phyloP scores from a whole-genome alignment of 1,139 yeast species.

The Pichia sp. region DNA sequence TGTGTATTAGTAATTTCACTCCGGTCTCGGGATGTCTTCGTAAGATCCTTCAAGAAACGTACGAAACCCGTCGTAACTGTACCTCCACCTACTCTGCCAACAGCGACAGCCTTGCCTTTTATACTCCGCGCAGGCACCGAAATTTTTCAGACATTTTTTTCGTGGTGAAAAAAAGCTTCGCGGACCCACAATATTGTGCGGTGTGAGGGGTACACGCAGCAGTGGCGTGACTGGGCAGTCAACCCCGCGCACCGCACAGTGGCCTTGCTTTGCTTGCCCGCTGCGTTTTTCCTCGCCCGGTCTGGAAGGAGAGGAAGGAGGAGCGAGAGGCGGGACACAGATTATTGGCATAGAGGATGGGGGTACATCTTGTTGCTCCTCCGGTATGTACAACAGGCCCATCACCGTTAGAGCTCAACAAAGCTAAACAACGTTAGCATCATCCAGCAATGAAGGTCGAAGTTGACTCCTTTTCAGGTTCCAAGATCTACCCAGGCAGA shows the following conservation, averaged over 20 bases:
- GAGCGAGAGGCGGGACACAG: neutral
- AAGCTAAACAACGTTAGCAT: conserved; percentile 11
- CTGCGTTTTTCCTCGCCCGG: neutral
- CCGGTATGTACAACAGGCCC: neutral
- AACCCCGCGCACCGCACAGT: neutral
- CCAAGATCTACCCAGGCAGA: conserved; percentile 99
- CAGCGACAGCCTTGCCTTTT: neutral
- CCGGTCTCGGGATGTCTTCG: conserved; percentile 58
- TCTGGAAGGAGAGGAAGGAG: neutral
- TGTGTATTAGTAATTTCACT: conserved; percentile 69
- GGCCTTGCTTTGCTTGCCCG: neutral
- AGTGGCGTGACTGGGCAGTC: neutral
- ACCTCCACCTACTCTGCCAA: neutral
- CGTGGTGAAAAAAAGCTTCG: neutral
- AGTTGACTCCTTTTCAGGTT: conserved; percentile 98
- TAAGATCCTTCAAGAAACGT: neutral
- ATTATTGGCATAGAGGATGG: neutral
- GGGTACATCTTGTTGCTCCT: neutral
- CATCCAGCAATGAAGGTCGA: conserved; percentile 84
- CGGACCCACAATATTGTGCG: neutral
- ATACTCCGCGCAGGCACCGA: neutral
- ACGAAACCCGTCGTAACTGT: no score
- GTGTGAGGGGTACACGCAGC: neutral
- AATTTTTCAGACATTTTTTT: neutral
- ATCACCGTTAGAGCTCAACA: neutral